Percentiles rank a stretch among this genome's conserved stretches.
These are phyloP conservation scores for Brassica incana DNA, from an alignment of 345 rosid species.

Conservation along the genomic window DNA sequence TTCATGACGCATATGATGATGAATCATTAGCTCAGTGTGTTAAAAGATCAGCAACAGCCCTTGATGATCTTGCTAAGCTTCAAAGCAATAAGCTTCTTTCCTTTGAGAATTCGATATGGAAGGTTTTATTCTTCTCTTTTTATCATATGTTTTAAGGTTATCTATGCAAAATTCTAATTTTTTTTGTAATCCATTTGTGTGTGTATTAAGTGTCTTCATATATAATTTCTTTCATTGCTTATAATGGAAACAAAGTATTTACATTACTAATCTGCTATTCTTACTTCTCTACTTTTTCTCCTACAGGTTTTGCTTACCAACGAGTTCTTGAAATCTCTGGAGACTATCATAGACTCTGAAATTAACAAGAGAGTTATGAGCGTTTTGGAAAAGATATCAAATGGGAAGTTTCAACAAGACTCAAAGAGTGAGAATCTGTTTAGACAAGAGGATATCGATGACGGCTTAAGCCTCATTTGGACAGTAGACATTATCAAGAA, in stretches of 20 bases:
- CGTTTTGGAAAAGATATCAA: constrained; percentile 33
- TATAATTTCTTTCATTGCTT: background rate
- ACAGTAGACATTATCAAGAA: constrained; percentile 36
- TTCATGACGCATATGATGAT: constrained; percentile 44
- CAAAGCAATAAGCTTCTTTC: constrained; percentile 22
- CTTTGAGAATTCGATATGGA: constrained; percentile 38
- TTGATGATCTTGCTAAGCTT: constrained; percentile 31
- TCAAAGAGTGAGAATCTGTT: constrained; percentile 36
- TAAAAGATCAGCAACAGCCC: constrained; percentile 28
- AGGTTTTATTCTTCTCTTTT: constrained; percentile 19
- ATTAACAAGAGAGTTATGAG: constrained; percentile 20
- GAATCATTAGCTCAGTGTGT: constrained; percentile 33
- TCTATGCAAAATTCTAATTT: background rate
- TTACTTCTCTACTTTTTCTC: background rate
- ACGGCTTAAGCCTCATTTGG: constrained; percentile 40
- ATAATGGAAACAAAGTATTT: too few relatives aligned
- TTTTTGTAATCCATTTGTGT: background rate
- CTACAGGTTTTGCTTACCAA: constrained; percentile 36
- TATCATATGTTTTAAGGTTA: background rate
- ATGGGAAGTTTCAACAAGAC: constrained; percentile 49
- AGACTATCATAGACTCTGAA: constrained; percentile 15
- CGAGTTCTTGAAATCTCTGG: constrained; percentile 37
- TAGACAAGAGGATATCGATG: constrained; percentile 12
- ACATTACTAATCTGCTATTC: too few relatives aligned
- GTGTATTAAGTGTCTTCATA: background rate